Evolutionary conservation across 148 eudicot species (phyloP), one percentile per base, ranked within the genome.

Genomic region (Bassia scoparia): DNA sequence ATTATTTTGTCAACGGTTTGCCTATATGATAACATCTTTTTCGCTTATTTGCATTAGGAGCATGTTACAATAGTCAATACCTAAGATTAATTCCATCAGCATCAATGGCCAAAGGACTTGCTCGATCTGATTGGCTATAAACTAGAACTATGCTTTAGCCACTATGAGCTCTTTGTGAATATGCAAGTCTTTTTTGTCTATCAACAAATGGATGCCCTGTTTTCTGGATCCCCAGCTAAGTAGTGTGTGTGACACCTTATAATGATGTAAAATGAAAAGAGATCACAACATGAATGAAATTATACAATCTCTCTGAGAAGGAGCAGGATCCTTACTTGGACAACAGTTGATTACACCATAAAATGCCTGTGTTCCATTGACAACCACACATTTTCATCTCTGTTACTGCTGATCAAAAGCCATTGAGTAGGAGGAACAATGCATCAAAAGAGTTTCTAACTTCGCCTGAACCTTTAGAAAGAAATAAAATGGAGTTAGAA

Each of bases 301-400:
- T 58, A 55, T 24, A 20, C 38, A 2, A 2, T 52, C 7, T 21
- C 24, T 41, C 12, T 1, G 44, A 7, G 44, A 7, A 12, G 8
- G 44, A 1, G 2, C 1, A 1, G 20, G 52, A 75, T 71, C 68
- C 84, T 85, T 82, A 95, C 99, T 84, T 95, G 99, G 64, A 85
- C 90, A 76, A 85, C 90, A 41, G 85, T 80, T 95, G 96, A 81
- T 95, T 95, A 78, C 99, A 95, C 99, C 99, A 95, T 37, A 95
- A 76, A 72, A 92, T 95, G 84, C 87, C 79, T 95, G 97, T 95
- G 99, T 76, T 92, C 99, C 97, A 95, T 95, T 69, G 99, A 90
- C 83, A 90, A 78, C 99, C 99, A 95, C 26, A 90, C 97, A 85
- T 92, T 95, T 81, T 84, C 87, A 89, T 92, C 86, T 69, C 86